Conservation (phyloP, 495 filamentous ascomycete species). For the Corynascus novoguineensis region DNA sequence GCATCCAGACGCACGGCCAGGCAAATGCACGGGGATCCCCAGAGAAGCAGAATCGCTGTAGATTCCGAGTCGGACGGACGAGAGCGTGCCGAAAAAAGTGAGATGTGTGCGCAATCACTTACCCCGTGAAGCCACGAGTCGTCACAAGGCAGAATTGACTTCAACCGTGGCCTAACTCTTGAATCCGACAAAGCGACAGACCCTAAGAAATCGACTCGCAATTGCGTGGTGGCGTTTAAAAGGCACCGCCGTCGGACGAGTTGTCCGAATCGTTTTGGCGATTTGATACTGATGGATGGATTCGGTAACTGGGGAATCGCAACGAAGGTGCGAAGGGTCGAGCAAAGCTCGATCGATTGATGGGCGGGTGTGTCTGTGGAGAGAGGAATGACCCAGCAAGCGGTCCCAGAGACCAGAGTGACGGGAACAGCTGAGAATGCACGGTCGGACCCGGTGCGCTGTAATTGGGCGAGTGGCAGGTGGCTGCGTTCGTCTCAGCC, state of each 20-base stretch:
- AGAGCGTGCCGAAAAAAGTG: slow-evolving; percentile 10
- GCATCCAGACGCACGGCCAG: neutral
- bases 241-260: no score
- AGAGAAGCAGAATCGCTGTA: no score
- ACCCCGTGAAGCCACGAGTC: slow-evolving; percentile 5
- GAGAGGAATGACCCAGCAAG: slow-evolving; percentile 18
- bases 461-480: slow-evolving; percentile 23
- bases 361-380: neutral
- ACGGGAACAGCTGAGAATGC: slow-evolving; percentile 24
- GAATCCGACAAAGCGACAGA: neutral
- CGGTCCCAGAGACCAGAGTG: slow-evolving; percentile 33
- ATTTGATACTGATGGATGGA: no score
- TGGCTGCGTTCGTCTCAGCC: slow-evolving; percentile 29
- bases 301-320: neutral
- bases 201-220: no score
- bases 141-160: neutral
- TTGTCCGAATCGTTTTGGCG: no score
- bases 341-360: neutral
- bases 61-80: neutral
- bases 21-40: no score
- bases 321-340: neutral
- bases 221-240: no score
- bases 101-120: slow-evolving; percentile 5
- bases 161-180: slow-evolving; percentile 1
- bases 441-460: slow-evolving; percentile 22